These are phyloP conservation scores for Podila epigama DNA, from an alignment of 192 early-diverging fungal species.

Conservation along the genomic window DNA sequence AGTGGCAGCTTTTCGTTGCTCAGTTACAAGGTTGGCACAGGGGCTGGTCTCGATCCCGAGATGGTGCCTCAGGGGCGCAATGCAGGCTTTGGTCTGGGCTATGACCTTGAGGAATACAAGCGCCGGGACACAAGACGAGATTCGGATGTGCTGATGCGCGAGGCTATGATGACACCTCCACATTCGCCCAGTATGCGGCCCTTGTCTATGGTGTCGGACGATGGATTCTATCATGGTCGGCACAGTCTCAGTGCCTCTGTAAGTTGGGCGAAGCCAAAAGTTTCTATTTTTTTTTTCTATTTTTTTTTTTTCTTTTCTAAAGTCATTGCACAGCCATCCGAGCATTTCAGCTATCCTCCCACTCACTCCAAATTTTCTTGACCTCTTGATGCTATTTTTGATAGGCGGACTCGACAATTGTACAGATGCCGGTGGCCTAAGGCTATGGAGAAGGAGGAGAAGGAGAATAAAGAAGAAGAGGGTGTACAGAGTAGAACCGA, in stretches of 20 bases:
- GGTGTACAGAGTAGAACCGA: too few species aligned
- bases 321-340: background rate
- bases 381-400: too few species aligned
- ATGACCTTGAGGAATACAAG: conserved; percentile 16
- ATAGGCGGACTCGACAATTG: too few species aligned
- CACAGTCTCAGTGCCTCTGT: background rate
- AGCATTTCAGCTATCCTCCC: too few species aligned
- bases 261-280: background rate
- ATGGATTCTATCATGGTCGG: conserved; percentile 5
- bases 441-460: too few species aligned
- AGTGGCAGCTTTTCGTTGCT: conserved; percentile 2
- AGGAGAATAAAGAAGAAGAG: too few species aligned
- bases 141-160: conserved; percentile 9
- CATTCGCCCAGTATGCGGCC: conserved; percentile 16
- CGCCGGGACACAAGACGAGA: conserved; percentile 5
- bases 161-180: conserved; percentile 20
- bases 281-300: background rate
- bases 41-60: conserved; percentile 21
- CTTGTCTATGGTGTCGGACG: conserved; percentile 12
- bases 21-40: conserved; percentile 28
- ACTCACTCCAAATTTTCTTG: too few species aligned
- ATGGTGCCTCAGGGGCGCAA: conserved; percentile 30
- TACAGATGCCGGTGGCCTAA: too few species aligned
- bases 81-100: conserved; percentile 26
- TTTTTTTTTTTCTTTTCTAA: background rate